Percentiles rank a stretch among this genome's conserved stretches.
These are phyloP conservation scores for Dichotomocladium elegans DNA, from an alignment of 371 early-diverging fungal species.

Conservation along the genomic window DNA sequence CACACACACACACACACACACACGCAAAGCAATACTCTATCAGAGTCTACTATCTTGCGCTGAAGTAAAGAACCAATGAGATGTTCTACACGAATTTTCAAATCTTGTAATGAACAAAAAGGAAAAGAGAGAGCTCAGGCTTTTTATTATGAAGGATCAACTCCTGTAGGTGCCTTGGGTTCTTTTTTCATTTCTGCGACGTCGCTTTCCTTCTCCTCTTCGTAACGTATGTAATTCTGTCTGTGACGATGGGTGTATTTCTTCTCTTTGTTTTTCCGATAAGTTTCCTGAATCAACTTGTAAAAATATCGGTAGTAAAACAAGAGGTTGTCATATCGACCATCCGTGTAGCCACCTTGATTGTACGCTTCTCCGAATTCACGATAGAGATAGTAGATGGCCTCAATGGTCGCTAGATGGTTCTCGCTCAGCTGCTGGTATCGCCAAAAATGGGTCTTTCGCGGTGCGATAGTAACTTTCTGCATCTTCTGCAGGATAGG, in stretches of 20 bases:
- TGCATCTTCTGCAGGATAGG: conserved; percentile 41
- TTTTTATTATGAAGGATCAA: too few species aligned
- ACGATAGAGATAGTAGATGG: conserved; percentile 86
- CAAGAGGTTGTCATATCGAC: conserved; percentile 81
- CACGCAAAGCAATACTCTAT: too few species aligned
- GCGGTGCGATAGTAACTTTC: conserved; percentile 60
- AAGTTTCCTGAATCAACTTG: conserved; percentile 77
- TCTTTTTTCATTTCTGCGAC: too few species aligned
- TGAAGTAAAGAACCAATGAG: too few species aligned
- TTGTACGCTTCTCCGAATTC: conserved; percentile 58
- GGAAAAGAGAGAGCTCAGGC: too few species aligned
- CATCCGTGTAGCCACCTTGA: conserved; percentile 29
- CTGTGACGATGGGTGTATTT: conserved; percentile 33
- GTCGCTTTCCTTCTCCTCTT: too few species aligned
- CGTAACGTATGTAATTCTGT: conserved; percentile 23
- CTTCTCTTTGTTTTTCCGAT: conserved; percentile 35
- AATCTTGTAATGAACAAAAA: too few species aligned
- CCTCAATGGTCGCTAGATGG: conserved; percentile 91
- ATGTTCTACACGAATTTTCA: too few species aligned
- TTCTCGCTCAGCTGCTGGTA: conserved; percentile 71
- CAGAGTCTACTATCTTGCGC: too few species aligned
- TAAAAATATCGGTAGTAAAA: conserved; percentile 88
- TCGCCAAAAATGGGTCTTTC: conserved; percentile 88
- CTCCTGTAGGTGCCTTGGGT: too few species aligned
- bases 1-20: too few species aligned